Evolutionary conservation across 257 asterid genomes (phyloP).

Genomic region (Nicotiana otophora): DNA sequence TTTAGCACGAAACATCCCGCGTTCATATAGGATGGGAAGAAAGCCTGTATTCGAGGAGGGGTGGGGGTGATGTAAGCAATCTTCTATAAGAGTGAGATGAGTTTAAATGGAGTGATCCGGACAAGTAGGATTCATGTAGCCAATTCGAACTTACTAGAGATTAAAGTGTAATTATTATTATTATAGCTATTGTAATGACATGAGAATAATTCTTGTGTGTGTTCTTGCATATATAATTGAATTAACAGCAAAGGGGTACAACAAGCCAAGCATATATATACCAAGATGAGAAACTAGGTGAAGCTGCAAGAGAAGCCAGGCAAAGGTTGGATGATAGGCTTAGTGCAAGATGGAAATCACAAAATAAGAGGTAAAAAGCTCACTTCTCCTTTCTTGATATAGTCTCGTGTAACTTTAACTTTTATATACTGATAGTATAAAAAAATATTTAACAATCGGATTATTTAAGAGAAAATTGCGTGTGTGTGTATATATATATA

Average conservation of each 20-base stretch:
- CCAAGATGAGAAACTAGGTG: slow-evolving; percentile 25
- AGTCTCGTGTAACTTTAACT: background rate
- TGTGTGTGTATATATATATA: too few relatives aligned
- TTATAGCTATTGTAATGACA: background rate
- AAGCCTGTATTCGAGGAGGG: too few relatives aligned
- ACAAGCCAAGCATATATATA: slow-evolving; percentile 9
- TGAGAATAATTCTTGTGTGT: background rate
- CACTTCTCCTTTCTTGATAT: background rate
- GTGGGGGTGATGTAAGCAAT: too few relatives aligned
- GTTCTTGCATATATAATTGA: background rate
- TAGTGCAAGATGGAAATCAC: slow-evolving; percentile 31
- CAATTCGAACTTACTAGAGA: background rate
- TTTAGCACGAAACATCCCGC: too few relatives aligned
- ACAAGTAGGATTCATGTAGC: background rate
- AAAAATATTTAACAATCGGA: too few relatives aligned
- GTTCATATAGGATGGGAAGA: accelerated
- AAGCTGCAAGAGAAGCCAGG: slow-evolving; percentile 43
- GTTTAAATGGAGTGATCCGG: background rate
- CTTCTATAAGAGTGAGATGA: background rate
- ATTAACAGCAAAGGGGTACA: slow-evolving; percentile 28
- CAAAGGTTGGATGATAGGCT: slow-evolving; percentile 59
- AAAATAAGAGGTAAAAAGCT: slow-evolving; percentile 22
- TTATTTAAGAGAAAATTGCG: too few relatives aligned
- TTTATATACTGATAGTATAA: background rate
- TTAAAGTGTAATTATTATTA: background rate